phyloP scores from a whole-genome alignment of 2,329 filamentous ascomycete genomes.

The Claviceps sp. region DNA sequence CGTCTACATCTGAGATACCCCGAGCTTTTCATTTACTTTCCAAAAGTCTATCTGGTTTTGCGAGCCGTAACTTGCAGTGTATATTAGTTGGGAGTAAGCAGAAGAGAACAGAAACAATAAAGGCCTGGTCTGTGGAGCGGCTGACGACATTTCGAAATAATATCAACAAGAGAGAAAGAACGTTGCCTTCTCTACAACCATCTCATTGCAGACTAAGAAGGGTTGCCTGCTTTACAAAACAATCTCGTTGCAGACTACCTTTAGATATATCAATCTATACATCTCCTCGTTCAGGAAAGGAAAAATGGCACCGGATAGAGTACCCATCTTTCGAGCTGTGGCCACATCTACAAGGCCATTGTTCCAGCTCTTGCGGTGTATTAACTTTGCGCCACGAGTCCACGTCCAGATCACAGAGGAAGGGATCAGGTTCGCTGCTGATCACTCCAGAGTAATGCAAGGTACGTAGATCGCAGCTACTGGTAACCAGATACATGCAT shows the following conservation, averaged over 20 bases:
- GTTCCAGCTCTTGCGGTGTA: constrained; percentile 47
- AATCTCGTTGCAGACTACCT: constrained; percentile 1
- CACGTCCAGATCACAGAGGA: constrained; percentile 66
- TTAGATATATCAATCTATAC: neutral
- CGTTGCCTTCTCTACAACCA: neutral
- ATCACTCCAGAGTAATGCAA: constrained; percentile 85
- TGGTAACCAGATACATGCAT: neutral
- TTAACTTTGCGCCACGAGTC: constrained; percentile 44
- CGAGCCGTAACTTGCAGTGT: constrained; percentile 17
- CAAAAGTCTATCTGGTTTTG: neutral
- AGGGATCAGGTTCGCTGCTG: constrained; percentile 75
- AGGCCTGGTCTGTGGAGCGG: constrained; percentile 15
- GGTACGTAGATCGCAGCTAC: constrained; percentile 32
- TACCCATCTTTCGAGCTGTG: constrained; percentile 57
- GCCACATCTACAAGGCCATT: constrained; percentile 67
- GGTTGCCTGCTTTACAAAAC: neutral
- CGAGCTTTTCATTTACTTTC: constrained; percentile 7
- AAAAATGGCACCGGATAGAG: constrained; percentile 20
- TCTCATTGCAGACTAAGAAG: neutral
- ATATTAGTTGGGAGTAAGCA: constrained; percentile 22
- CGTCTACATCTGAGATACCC: constrained; percentile 78
- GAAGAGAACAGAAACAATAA: constrained; percentile 11
- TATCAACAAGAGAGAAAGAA: neutral
- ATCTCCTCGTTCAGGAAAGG: neutral
- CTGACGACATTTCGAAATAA: constrained; percentile 11